Base-by-base conservation (phyloP, 345 rosid species). In the Pelargonium nanum region DNA sequence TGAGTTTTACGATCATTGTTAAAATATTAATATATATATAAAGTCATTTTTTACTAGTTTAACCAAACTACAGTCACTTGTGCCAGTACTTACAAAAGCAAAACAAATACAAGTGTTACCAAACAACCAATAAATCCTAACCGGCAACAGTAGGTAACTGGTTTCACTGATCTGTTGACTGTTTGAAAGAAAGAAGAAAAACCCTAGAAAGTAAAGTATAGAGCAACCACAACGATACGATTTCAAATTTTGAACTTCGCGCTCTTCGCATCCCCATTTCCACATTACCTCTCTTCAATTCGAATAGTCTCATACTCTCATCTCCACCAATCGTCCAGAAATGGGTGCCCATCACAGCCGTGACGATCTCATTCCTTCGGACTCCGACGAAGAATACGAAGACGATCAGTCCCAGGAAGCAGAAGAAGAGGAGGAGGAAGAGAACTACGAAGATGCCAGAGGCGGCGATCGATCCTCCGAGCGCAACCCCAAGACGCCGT, bases 341-440 rank as follows among this genome's bases (percentile, higher is more conserved):
- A 69, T 69, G 72, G 72, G 72, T 40, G 40, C 44, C 6, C 30
- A 58, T 21, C 64, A 63, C 2, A 69, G 72, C 64, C 64, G 72
- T 26, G 68, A 63, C 24, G 68, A 69, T 15, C 62, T 56, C 40
- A 61, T 57, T 13, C 67, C 63, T 19, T 62, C 67, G n/a, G 67
- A 62, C 58, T 51, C 45, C 30, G 72, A 68, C 4, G 53, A 4
- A n/a, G 68, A 57, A 52, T 21, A 52, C 21, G 55, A 52, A 52
- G 72, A 68, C 1, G 53, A 4, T 6, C 61, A 57, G 44, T 34
- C 71, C 40, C 65, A 62, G 19, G 25, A 25, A 17, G 61, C 60
- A 16, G 59, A 56, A 15, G 58, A 53, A 13, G 67, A 62, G 7
- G 71, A 10, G 1, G 67, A 64, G 15, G 57, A 57, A 20, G 67